Percentiles rank a stretch among this genome's conserved stretches.
phyloP scores from a whole-genome alignment of 768 basidiomycete genomes.

The Baorangia bicolor region DNA sequence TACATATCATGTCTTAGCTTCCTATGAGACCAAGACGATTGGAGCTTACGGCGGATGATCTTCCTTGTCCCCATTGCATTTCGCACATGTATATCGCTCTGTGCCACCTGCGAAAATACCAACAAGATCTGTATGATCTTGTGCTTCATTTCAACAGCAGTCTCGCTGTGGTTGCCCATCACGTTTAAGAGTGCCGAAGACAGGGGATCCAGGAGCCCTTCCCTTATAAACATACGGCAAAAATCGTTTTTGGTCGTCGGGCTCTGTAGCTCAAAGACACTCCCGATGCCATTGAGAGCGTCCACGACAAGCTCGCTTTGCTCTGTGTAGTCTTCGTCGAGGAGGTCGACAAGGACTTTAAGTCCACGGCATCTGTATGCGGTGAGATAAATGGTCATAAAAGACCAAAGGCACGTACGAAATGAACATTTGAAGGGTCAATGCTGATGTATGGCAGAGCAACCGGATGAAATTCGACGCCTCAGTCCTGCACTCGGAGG shows the following conservation, averaged over 20 bases:
- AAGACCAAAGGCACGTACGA: conserved; percentile 59
- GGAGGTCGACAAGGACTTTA: conserved; percentile 89
- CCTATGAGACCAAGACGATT: not conserved
- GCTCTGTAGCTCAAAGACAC: conserved; percentile 93
- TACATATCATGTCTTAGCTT: conserved; percentile 31
- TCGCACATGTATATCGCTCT: conserved; percentile 90
- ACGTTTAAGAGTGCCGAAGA: conserved; percentile 88
- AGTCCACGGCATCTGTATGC: conserved; percentile 82
- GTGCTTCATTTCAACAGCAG: conserved; percentile 72
- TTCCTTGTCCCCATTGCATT: conserved; percentile 90
- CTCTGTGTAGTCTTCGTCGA: conserved; percentile 94
- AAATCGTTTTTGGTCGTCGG: conserved; percentile 98
- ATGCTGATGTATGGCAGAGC: conserved; percentile 87
- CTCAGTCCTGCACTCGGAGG: conserved; percentile 90
- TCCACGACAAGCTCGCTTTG: conserved; percentile 90
- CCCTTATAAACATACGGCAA: conserved; percentile 96
- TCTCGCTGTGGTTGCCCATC: conserved; percentile 67
- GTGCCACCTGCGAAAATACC: conserved; percentile 95
- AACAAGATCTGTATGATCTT: conserved; percentile 88
- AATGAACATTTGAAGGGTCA: conserved; percentile 98
- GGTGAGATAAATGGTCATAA: not conserved
- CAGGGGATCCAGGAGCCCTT: conserved; percentile 91
- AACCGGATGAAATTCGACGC: conserved; percentile 93
- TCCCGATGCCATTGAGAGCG: conserved; percentile 91
- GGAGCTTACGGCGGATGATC: conserved; percentile 77